phyloP scores from a whole-genome alignment of 305 asterid genomes.

The Fraxinus greggii region DNA sequence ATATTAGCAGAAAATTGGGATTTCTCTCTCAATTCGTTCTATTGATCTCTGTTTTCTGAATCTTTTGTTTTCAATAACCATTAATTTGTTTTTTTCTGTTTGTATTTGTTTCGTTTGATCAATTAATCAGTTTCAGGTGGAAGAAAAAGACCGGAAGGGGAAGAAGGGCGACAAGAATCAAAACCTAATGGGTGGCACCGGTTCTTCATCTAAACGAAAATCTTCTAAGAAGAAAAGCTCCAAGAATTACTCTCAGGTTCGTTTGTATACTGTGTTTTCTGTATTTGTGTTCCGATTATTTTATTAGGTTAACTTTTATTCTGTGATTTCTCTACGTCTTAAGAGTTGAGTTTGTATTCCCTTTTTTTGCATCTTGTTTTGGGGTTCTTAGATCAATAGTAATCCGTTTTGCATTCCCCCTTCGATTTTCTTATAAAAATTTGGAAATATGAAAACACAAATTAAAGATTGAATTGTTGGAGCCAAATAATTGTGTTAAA shows the following conservation, averaged over 20 bases:
- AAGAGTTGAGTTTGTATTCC: background rate
- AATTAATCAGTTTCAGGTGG: slow-evolving; percentile 29
- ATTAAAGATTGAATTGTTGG: slow-evolving; percentile 23
- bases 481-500: slow-evolving; percentile 4
- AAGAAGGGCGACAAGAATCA: slow-evolving; percentile 3
- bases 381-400: background rate
- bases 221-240: slow-evolving; percentile 53
- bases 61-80: background rate
- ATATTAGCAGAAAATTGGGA: background rate
- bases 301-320: background rate
- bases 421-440: background rate
- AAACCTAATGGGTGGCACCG: slow-evolving; percentile 40
- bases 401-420: background rate
- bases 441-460: slow-evolving; percentile 1
- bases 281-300: background rate
- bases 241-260: slow-evolving; percentile 53
- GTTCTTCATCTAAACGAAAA: slow-evolving; percentile 55
- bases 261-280: background rate
- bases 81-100: background rate
- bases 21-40: background rate
- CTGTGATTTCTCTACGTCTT: background rate
- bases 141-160: slow-evolving; percentile 21
- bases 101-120: background rate
- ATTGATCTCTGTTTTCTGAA: slow-evolving; percentile 10
- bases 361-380: background rate